Percentiles rank a stretch among this genome's conserved stretches.
Conservation (phyloP, 129 eudicot species). For the Deinandra increscens region DNA sequence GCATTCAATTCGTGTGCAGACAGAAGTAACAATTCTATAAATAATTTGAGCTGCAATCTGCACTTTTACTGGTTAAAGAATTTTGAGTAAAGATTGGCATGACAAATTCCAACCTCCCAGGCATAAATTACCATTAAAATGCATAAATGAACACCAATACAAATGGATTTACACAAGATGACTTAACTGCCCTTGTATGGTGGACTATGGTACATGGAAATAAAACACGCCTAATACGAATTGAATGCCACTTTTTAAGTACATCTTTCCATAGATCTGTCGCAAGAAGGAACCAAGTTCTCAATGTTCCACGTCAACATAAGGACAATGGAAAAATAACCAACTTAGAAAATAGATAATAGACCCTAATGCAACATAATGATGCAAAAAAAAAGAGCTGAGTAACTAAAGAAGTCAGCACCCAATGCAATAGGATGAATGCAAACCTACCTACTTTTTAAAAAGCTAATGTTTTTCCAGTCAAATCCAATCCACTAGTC, state of each 20-base stretch:
- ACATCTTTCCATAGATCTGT: conserved; percentile 69
- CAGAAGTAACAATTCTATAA: background rate
- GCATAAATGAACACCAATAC: background rate
- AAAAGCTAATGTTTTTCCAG: no score
- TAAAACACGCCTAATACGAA: conserved; percentile 71
- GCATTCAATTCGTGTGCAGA: no score
- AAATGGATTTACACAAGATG: background rate
- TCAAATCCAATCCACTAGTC: no score
- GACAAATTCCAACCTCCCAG: conserved; percentile 5
- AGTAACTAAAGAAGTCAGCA: no score
- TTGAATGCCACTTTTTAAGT: conserved; percentile 84
- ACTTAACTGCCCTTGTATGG: background rate
- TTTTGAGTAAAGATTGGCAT: background rate
- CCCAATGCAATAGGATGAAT: no score
- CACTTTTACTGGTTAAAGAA: background rate
- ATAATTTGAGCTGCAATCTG: background rate
- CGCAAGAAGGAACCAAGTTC: conserved; percentile 70
- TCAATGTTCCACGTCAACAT: conserved; percentile 83
- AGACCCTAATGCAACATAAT: no score
- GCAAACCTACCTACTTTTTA: no score
- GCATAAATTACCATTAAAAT: no score
- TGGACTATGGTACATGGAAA: background rate
- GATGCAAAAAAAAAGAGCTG: no score
- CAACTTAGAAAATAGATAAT: background rate
- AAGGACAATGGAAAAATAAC: background rate